These are phyloP conservation scores for Geranium incanum DNA, from an alignment of 441 rosid species.

Conservation along the genomic window DNA sequence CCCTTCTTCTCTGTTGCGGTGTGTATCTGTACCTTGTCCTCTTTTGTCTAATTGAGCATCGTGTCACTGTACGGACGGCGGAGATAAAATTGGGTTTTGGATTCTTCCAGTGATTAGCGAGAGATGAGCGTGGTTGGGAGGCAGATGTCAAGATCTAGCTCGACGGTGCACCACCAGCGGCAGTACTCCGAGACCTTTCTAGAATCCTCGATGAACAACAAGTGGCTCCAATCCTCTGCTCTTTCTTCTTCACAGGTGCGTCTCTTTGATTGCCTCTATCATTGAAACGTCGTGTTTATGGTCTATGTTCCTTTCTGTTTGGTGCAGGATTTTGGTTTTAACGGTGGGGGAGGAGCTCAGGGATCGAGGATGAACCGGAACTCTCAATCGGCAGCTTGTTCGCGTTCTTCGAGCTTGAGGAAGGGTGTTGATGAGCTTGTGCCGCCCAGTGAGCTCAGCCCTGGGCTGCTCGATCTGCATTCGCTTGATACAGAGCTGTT, in stretches of 20 bases:
- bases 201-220: constrained; percentile 62
- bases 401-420: constrained; percentile 43
- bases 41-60: too few relatives aligned
- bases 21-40: too few relatives aligned
- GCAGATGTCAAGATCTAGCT: constrained; percentile 72
- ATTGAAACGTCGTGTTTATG: not conserved
- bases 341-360: constrained; percentile 25
- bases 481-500: constrained; percentile 91
- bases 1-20: not conserved
- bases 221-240: constrained; percentile 92
- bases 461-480: constrained; percentile 93
- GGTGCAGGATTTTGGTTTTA: constrained; percentile 70
- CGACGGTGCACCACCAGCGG: constrained; percentile 74
- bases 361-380: constrained; percentile 53
- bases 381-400: constrained; percentile 10
- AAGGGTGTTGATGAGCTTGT: constrained; percentile 49
- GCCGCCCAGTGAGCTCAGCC: constrained; percentile 66
- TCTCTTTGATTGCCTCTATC: constrained; percentile 31
- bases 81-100: not conserved
- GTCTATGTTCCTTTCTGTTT: not conserved
- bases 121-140: constrained; percentile 45
- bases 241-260: constrained; percentile 70
- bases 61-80: not conserved
- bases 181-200: constrained; percentile 73
- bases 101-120: not conserved